Evolutionary conservation across 2,329 filamentous ascomycete genomes (phyloP), one percentile per base, ranked within the genome.

Genomic region (Diplocarpon mali): DNA sequence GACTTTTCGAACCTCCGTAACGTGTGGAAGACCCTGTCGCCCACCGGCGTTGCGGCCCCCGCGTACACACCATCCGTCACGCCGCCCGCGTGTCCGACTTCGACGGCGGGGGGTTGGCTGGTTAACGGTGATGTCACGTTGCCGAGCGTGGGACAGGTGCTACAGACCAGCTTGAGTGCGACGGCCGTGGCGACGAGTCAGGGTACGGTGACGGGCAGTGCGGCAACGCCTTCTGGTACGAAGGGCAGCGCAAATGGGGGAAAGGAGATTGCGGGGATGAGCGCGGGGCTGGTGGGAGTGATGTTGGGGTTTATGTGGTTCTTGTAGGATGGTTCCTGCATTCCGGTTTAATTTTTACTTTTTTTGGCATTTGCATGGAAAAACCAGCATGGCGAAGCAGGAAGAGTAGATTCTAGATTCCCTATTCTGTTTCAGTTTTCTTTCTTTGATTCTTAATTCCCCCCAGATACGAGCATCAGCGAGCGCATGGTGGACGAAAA

Each of bases 1-100:
- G 87, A 94, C 60, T 94, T 90, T 61, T 61, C 69, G 55, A 92
- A 92, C 61, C 72, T 94, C 47, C 78, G 80, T 66, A 71, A 68
- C 24, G 79, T 85, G 54, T 94, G 87, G 87, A 78, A 78, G 6
- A 82, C 76, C 3, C 66, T 86, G 42, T 74, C 68, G 7, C 85
- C 87, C 0, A 76, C 76, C 0, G 83, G 86, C 29, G 73, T 90
- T 35, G 70, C 72, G 35, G 73, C 72, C 41, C 72, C 75, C 2
- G 73, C 74, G 24, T 93, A 93, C 65, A 72, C 73, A 16, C 70
- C 80, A 5, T 71, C 67, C 2, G 68, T 80, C 12, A 77, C 76
- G 1, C 75, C 82, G 1, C 76, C 82, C 2, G 66, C 72, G 2
- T 94, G 87, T 63, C 87, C 87, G 7, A 66, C 71, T 1, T 80